Percentiles rank a stretch among this genome's conserved stretches.
Evolutionary conservation across 345 rosid genomes (phyloP).

Genomic region (Linum lewisii): DNA sequence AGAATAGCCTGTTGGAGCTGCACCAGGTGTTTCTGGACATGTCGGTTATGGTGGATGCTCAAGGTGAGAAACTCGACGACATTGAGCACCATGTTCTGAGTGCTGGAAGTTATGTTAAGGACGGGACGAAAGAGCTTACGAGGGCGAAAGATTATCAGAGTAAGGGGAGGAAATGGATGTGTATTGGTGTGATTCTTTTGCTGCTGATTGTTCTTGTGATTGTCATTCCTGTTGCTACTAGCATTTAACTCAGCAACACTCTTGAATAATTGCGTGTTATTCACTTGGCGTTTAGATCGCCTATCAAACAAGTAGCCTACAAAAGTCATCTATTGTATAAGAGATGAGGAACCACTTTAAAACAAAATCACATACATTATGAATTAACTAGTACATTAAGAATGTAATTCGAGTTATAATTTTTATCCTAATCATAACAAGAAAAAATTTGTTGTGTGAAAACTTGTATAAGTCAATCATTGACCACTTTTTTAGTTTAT

Average conservation of each 20-base stretch:
- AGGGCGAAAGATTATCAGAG: constrained; percentile 61
- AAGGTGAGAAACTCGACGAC: constrained; percentile 92
- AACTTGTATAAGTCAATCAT: too few relatives aligned
- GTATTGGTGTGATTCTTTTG: constrained; percentile 55
- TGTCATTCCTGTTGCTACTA: constrained; percentile 60
- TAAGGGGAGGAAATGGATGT: constrained; percentile 74
- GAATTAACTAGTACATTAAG: too few relatives aligned
- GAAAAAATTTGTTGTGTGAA: too few relatives aligned
- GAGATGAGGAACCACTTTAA: too few relatives aligned
- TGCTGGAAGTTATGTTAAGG: constrained; percentile 71
- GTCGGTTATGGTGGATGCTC: constrained; percentile 93
- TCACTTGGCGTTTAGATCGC: too few relatives aligned
- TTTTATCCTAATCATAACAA: too few relatives aligned
- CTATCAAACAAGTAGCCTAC: too few relatives aligned
- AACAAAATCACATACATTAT: too few relatives aligned
- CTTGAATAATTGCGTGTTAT: constrained; percentile 26
- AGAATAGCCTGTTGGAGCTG: constrained; percentile 85
- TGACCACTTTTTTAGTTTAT: too few relatives aligned
- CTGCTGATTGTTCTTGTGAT: constrained; percentile 56
- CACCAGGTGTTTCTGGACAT: constrained; percentile 90
- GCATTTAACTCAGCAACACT: constrained; percentile 67
- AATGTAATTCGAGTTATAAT: too few relatives aligned
- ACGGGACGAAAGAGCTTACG: constrained; percentile 64
- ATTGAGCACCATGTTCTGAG: constrained; percentile 84
- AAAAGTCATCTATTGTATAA: too few relatives aligned